These are phyloP conservation scores for Eucalyptus tenuipes DNA, from an alignment of 345 rosid species.

Conservation along the genomic window DNA sequence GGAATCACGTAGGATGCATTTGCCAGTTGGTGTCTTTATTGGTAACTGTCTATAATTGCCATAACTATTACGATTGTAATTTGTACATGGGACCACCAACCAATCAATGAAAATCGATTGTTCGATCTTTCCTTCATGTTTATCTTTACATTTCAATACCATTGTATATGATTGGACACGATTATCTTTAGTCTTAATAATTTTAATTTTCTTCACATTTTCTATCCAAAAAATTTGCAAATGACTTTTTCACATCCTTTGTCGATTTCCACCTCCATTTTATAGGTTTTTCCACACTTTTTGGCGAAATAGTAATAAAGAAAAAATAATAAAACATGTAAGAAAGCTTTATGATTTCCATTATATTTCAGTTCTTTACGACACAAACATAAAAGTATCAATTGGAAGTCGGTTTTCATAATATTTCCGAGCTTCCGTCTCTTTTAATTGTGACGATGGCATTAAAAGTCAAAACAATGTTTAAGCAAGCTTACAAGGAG, in stretches of 20 bases:
- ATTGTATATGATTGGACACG: rapidly evolving
- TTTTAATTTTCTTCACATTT: background rate
- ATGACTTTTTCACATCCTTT: background rate
- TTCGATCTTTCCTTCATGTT: too few species aligned
- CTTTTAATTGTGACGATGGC: background rate
- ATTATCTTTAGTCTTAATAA: too few species aligned
- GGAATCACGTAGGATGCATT: too few species aligned
- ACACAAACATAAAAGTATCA: background rate
- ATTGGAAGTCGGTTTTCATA: background rate
- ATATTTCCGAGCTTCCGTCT: background rate
- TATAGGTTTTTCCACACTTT: background rate
- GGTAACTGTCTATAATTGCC: rapidly evolving
- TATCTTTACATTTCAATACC: too few species aligned
- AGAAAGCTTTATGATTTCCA: background rate
- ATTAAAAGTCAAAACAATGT: background rate
- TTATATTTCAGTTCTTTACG: background rate
- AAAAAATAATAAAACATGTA: too few species aligned
- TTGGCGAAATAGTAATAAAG: background rate
- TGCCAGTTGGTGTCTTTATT: too few species aligned
- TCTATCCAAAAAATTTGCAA: background rate
- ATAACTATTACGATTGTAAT: too few species aligned
- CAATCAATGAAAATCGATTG: background rate
- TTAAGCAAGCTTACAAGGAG: background rate
- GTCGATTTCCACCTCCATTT: background rate
- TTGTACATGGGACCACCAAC: background rate